Evolutionary conservation across 495 filamentous ascomycete genomes (phyloP).

Genomic region (Trichoderma asperelloides): DNA sequence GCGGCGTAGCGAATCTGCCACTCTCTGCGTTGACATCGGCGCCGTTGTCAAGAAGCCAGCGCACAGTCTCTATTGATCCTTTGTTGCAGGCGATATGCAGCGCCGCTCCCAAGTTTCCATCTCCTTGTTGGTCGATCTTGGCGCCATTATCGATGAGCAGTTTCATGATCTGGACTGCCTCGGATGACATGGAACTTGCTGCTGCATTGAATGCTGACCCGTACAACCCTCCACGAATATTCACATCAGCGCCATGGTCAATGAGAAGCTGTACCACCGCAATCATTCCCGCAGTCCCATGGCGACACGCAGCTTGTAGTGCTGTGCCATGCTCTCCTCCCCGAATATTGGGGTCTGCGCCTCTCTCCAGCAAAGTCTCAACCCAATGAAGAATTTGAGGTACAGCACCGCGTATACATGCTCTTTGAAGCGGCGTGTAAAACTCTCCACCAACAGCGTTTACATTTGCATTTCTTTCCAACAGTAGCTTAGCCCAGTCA

Average conservation of each 20-base stretch:
- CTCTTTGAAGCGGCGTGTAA: not conserved
- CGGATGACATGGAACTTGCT: not conserved
- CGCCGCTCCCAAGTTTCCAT: conserved; percentile 8
- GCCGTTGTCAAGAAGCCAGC: conserved; percentile 16
- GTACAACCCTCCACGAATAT: not conserved
- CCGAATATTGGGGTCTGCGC: not conserved
- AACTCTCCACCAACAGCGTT: not conserved
- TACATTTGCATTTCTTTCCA: not conserved
- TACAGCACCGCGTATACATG: not conserved
- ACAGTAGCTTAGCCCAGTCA: not conserved
- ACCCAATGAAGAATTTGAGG: not conserved
- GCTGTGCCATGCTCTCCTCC: conserved; percentile 14
- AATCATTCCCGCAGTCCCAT: too few species aligned
- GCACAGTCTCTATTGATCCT: conserved; percentile 12
- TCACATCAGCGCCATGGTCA: not conserved
- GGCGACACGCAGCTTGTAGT: not conserved
- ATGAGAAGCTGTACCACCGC: not conserved
- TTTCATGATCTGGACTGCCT: not conserved
- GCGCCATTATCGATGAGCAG: not conserved
- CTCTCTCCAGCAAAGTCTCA: not conserved
- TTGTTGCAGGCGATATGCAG: conserved; percentile 19
- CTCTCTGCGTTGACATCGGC: conserved; percentile 11
- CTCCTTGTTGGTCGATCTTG: not conserved
- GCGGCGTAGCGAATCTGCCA: conserved; percentile 14
- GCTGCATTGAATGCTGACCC: not conserved